Evolutionary conservation across 768 basidiomycete species (phyloP).

Genomic region (Rubroboletus pulcherrimus): DNA sequence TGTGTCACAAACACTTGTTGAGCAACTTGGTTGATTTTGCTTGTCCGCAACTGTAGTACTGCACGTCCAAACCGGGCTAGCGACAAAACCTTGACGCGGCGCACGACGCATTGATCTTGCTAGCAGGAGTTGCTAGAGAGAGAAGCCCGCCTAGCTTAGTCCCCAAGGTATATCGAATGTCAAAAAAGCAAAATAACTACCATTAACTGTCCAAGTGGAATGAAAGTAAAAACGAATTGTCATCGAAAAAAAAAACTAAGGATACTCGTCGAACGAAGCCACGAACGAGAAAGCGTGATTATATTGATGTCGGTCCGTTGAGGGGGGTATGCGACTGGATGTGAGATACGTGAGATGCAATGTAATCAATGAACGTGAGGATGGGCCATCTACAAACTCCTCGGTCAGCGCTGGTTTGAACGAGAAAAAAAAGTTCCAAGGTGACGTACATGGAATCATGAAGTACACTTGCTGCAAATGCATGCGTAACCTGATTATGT

Average conservation of each 20-base stretch:
- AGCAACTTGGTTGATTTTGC: no score
- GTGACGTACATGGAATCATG: conserved; percentile 25
- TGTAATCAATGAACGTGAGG: conserved; percentile 22
- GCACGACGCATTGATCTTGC: neutral
- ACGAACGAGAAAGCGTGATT: conserved; percentile 25
- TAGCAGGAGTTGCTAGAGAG: neutral
- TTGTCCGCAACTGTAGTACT: neutral
- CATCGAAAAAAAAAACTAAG: conserved; percentile 1
- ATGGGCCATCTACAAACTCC: conserved; percentile 24
- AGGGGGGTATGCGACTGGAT: conserved; percentile 22
- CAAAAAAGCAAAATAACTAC: neutral
- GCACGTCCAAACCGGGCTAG: neutral
- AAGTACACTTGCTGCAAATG: conserved; percentile 28
- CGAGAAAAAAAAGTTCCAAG: neutral
- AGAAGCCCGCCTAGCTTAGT: neutral
- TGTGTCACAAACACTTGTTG: no score
- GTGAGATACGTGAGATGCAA: conserved; percentile 22
- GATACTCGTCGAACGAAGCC: conserved; percentile 19
- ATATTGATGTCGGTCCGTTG: conserved; percentile 26
- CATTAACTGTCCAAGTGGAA: neutral
- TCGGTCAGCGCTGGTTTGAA: neutral
- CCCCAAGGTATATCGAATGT: neutral
- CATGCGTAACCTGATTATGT: conserved; percentile 27
- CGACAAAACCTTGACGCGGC: neutral
- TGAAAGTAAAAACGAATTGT: conserved; percentile 6